Evolutionary conservation across 768 basidiomycete genomes (phyloP).

Genomic region (Mycena indigotica): DNA sequence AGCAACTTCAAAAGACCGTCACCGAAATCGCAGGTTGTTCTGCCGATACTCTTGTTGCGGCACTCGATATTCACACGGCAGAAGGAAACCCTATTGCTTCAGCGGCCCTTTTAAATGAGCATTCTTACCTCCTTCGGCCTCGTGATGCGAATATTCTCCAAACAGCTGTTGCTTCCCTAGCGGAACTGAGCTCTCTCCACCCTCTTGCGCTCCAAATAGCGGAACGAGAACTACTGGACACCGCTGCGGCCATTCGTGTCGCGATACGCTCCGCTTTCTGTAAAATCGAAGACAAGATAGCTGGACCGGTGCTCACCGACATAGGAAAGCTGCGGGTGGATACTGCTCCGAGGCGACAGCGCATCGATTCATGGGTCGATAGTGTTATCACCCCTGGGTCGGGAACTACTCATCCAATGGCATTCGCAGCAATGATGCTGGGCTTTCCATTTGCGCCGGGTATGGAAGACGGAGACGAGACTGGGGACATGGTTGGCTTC

Average conservation of each 20-base stretch:
- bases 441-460: slow-evolving; percentile 47
- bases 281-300: slow-evolving; percentile 43
- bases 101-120: slow-evolving; percentile 42
- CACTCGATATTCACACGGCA: slow-evolving; percentile 53
- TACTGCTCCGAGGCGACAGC: slow-evolving; percentile 43
- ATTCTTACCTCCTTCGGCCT: slow-evolving; percentile 62
- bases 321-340: slow-evolving; percentile 47
- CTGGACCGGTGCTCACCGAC: slow-evolving; percentile 44
- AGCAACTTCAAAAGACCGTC: slow-evolving; percentile 36
- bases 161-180: slow-evolving; percentile 43
- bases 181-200: slow-evolving; percentile 30
- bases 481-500: slow-evolving; percentile 52
- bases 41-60: slow-evolving; percentile 54
- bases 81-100: slow-evolving; percentile 40
- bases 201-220: slow-evolving; percentile 43
- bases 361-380: slow-evolving; percentile 57
- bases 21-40: slow-evolving; percentile 47
- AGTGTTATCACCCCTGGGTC: slow-evolving; percentile 42
- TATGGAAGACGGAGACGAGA: slow-evolving; percentile 39
- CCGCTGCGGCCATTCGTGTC: slow-evolving; percentile 42
- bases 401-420: slow-evolving; percentile 49
- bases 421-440: slow-evolving; percentile 69
- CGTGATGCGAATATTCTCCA: slow-evolving; percentile 54
- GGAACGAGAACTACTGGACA: slow-evolving; percentile 55
- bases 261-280: slow-evolving; percentile 50